Conservation (phyloP, 2,329 filamentous ascomycete species). For the Paraphoma chrysanthemicola region DNA sequence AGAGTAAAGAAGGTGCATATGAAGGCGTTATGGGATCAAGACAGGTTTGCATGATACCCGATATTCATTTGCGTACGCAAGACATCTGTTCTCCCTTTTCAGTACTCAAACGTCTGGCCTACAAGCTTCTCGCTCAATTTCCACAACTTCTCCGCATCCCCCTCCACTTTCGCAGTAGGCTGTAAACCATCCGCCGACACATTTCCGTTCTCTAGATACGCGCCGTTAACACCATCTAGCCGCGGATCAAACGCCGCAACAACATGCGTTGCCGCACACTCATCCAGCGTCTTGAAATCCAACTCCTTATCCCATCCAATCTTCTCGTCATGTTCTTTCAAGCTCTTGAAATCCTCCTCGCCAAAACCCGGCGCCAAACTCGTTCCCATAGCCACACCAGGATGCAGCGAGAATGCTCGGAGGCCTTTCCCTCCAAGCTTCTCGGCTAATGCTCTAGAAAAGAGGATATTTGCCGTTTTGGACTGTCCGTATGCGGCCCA, state of each 20-base stretch:
- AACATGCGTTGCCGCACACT: slow-evolving; percentile 40
- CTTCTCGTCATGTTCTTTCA: slow-evolving; percentile 22
- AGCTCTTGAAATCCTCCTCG: slow-evolving; percentile 24
- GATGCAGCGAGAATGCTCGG: slow-evolving; percentile 38
- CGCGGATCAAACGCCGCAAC: slow-evolving; percentile 39
- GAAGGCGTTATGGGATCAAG: neutral
- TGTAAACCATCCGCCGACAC: slow-evolving; percentile 17
- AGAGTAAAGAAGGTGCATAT: neutral
- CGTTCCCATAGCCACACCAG: slow-evolving; percentile 34
- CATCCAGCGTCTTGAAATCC: slow-evolving; percentile 32
- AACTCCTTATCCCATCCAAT: slow-evolving; percentile 30
- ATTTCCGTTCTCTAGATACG: slow-evolving; percentile 34
- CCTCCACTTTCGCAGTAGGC: slow-evolving; percentile 25
- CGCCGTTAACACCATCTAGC: slow-evolving; percentile 32
- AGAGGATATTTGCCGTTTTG: slow-evolving; percentile 59
- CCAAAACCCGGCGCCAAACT: slow-evolving; percentile 22
- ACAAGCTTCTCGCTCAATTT: slow-evolving; percentile 42
- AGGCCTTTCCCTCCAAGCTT: slow-evolving; percentile 31
- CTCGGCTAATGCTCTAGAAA: slow-evolving; percentile 28
- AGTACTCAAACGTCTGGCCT: slow-evolving; percentile 35
- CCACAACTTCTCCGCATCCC: slow-evolving; percentile 39
- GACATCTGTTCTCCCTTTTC: neutral
- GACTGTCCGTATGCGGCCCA: slow-evolving; percentile 59
- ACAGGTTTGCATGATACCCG: slow-evolving; percentile 20
- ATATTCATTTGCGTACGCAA: neutral